phyloP scores from a whole-genome alignment of 768 basidiomycete species.

The Boletus pseudopeckii region DNA sequence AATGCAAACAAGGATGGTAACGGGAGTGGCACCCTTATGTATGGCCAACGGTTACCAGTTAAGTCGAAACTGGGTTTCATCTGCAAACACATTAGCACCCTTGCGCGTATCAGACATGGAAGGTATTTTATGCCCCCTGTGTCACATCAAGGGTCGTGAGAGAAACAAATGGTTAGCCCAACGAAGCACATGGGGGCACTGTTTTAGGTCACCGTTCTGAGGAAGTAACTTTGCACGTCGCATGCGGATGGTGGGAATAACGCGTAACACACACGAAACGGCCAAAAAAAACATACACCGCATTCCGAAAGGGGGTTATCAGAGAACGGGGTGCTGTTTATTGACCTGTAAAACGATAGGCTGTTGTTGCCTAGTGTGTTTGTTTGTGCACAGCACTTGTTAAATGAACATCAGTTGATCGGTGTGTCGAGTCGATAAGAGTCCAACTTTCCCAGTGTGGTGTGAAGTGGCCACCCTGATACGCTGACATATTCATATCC shows the following conservation, averaged over 20 bases:
- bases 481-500: no score
- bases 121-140: neutral
- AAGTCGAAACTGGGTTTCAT: neutral
- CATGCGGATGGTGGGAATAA: neutral
- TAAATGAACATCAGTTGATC: no score
- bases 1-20: neutral
- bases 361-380: no score
- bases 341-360: no score
- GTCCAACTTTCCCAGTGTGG: no score
- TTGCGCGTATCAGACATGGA: neutral
- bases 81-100: neutral
- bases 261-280: no score
- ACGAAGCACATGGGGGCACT: neutral
- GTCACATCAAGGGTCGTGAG: slow-evolving; percentile 7
- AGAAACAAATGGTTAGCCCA: neutral
- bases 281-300: no score
- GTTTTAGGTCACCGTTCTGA: neutral
- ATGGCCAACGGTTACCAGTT: neutral
- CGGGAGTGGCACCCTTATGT: slow-evolving; percentile 2
- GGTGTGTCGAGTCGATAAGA: no score
- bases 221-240: neutral
- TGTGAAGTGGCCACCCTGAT: no score
- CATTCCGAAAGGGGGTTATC: no score
- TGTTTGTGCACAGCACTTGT: no score
- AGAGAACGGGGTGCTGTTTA: no score